Evolutionary conservation across 2,329 filamentous ascomycete genomes (phyloP).

Genomic region (Cladophialophora yegresii): DNA sequence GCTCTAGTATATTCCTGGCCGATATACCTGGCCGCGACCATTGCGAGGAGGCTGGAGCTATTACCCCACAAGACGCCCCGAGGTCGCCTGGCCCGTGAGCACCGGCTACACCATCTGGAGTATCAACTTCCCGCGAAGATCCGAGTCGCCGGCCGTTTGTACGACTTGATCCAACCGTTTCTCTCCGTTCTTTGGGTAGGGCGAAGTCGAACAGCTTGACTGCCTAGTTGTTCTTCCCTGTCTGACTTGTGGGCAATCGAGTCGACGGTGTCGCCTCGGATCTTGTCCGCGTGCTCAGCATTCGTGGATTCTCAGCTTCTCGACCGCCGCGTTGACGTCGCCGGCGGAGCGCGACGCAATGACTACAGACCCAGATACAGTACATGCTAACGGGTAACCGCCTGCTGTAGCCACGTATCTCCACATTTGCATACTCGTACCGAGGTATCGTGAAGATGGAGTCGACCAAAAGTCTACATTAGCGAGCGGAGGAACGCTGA

Average conservation of each 20-base stretch:
- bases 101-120: constrained; percentile 39
- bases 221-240: constrained; percentile 47
- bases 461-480: too few species aligned
- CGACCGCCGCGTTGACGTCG: constrained; percentile 45
- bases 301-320: constrained; percentile 47
- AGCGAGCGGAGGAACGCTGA: too few species aligned
- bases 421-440: too few species aligned
- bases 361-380: too few species aligned
- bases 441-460: too few species aligned
- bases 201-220: constrained; percentile 46
- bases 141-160: constrained; percentile 51
- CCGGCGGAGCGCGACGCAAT: constrained; percentile 57
- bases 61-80: constrained; percentile 42
- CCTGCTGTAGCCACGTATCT: too few species aligned
- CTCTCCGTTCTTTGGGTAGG: constrained; percentile 36
- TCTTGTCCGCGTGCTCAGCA: constrained; percentile 38
- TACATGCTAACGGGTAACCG: too few species aligned
- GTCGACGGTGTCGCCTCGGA: constrained; percentile 44
- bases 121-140: constrained; percentile 35
- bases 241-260: constrained; percentile 49
- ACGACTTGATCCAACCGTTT: constrained; percentile 53
- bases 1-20: constrained; percentile 38
- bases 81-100: constrained; percentile 32
- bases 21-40: constrained; percentile 45
- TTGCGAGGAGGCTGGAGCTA: constrained; percentile 44